Percentiles rank a stretch among this genome's conserved stretches.
phyloP scores from a whole-genome alignment of 176 grass and related monocot species.

The Ampelocalamus luodianensis region DNA sequence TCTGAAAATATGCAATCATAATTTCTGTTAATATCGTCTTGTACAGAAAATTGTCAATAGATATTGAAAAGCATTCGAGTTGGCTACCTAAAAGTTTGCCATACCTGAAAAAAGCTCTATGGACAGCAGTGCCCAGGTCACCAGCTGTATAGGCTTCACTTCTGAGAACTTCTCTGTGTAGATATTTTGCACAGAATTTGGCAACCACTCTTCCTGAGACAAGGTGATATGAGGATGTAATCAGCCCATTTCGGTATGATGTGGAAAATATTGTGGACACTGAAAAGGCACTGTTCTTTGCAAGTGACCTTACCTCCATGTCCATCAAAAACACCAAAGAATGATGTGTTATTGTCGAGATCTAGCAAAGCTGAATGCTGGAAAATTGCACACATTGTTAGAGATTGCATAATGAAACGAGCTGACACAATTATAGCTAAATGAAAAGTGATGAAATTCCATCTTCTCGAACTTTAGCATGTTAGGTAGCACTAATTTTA shows the following conservation, averaged over 20 bases:
- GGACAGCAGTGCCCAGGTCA: slow-evolving; percentile 67
- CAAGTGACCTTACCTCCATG: slow-evolving; percentile 75
- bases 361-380: slow-evolving; percentile 87
- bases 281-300: neutral
- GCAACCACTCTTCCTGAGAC: slow-evolving; percentile 88
- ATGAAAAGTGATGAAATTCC: neutral
- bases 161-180: slow-evolving; percentile 80
- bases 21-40: slow-evolving; percentile 25
- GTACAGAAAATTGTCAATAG: neutral
- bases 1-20: slow-evolving; percentile 55
- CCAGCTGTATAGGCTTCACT: slow-evolving; percentile 69
- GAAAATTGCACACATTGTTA: slow-evolving; percentile 44
- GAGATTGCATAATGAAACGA: neutral
- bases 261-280: slow-evolving; percentile 3
- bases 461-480: neutral
- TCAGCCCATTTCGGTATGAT: slow-evolving; percentile 10
- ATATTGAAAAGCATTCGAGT: neutral
- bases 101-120: slow-evolving; percentile 91
- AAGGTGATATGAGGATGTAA: slow-evolving; percentile 19
- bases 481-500: neutral
- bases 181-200: slow-evolving; percentile 94
- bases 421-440: neutral
- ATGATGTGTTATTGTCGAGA: slow-evolving; percentile 69
- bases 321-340: slow-evolving; percentile 97
- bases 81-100: slow-evolving; percentile 9